Conservation (phyloP, 1,139 yeast species). For the Taphrina deformans region DNA sequence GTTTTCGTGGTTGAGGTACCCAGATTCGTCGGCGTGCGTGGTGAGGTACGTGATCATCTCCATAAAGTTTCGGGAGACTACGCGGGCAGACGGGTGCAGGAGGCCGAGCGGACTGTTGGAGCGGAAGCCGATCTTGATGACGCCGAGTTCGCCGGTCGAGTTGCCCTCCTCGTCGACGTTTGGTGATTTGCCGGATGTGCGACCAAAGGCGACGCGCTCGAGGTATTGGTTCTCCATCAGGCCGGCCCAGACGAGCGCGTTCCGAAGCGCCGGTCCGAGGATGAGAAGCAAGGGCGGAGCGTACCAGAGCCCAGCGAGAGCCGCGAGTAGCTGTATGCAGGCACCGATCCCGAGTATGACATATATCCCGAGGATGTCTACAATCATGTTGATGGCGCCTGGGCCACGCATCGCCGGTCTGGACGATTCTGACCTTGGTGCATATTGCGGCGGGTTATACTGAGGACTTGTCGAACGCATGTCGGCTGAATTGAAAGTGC, state of each 20-base stretch:
- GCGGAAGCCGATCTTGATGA: slow-evolving; percentile 3
- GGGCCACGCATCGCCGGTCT: not conserved
- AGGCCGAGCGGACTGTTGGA: slow-evolving; percentile 16
- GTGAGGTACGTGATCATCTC: slow-evolving; percentile 6
- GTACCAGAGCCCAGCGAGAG: not conserved
- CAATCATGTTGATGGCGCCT: not conserved
- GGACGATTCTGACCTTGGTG: not conserved
- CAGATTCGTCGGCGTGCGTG: not conserved
- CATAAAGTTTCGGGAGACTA: not conserved
- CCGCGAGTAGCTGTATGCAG: not conserved
- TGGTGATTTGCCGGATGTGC: not conserved
- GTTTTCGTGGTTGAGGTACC: slow-evolving; percentile 7
- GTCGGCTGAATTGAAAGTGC: too few species aligned
- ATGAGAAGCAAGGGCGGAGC: not conserved
- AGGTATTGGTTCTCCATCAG: not conserved
- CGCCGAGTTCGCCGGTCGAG: not conserved
- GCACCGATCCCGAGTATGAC: slow-evolving; percentile 3
- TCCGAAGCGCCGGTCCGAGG: not conserved
- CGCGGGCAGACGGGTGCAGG: not conserved
- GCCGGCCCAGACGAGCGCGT: not conserved
- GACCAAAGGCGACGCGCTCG: not conserved
- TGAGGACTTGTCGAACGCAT: too few species aligned
- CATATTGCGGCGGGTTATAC: not conserved
- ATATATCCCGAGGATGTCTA: not conserved
- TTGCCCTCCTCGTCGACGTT: not conserved